These are phyloP conservation scores for Thraustochytrium sp. DNA, from an alignment of 352 stramenopile species.

Conservation along the genomic window DNA sequence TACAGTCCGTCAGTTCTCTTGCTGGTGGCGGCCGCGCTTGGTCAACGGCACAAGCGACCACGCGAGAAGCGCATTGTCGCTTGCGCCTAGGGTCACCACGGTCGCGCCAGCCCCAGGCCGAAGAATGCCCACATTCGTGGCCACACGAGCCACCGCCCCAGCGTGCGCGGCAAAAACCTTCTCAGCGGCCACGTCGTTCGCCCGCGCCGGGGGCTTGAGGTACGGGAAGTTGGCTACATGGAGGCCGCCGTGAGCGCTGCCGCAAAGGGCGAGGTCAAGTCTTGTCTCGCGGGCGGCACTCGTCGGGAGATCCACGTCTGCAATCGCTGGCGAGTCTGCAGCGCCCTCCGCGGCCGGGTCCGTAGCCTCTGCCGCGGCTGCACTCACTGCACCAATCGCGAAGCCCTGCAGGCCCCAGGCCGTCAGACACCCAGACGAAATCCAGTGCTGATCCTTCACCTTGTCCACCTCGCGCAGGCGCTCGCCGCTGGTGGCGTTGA, in stretches of 20 bases:
- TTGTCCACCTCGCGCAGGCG: constrained; percentile 68
- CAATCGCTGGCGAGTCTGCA: too few species aligned
- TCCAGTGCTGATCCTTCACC: constrained; percentile 76
- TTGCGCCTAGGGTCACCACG: background rate
- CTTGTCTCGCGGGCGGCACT: background rate
- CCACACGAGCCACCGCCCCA: background rate
- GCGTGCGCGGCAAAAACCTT: background rate
- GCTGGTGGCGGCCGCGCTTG: too few species aligned
- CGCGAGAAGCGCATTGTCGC: background rate
- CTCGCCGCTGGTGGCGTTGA: constrained; percentile 67
- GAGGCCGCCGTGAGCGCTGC: background rate
- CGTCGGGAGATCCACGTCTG: background rate
- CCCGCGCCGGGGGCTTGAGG: background rate
- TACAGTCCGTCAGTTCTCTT: too few species aligned
- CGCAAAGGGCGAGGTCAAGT: background rate
- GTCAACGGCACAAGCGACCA: too few species aligned
- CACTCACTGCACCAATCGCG: too few species aligned
- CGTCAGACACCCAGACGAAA: constrained; percentile 69
- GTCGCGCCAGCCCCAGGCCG: too few species aligned
- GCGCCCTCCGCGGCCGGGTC: too few species aligned
- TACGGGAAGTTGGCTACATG: background rate
- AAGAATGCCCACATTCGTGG: too few species aligned
- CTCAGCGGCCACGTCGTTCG: background rate
- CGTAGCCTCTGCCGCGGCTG: too few species aligned
- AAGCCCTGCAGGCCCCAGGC: constrained; percentile 75